Base-by-base conservation (phyloP, 192 early-diverging fungal genomes). In the Rhizophlyctis rosea region DNA sequence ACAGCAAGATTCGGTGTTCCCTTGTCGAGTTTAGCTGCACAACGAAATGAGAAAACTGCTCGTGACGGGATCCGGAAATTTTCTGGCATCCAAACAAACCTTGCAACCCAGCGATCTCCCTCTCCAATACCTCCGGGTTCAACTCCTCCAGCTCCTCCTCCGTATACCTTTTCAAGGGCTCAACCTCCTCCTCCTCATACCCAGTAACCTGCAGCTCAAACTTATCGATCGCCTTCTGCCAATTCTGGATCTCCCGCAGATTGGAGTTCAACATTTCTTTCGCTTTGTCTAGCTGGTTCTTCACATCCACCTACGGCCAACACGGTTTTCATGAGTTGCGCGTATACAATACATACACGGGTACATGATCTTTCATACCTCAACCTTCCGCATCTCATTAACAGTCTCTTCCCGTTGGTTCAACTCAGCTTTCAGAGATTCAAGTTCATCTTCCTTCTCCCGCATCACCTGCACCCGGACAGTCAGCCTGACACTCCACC, bases 1-100 rank as follows among this genome's bases (percentile, higher is more conserved):
- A 96, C 93, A 52, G 81, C 83, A 23, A 99, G 75, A 64, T 98
- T 98, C 7, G 95, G 93, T 18, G 86, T 77, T 18, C 86, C 78
- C 47, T 77, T 64, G 32, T 75, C 54, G 29, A 78, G 52, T 47
- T 68, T 72, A n/a, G 54, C 79, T 77, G 54, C 25, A 62, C 30
- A 34, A 60, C 18, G n/a, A n/a, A n/a, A 66, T 59, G 27, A n/a
- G n/a, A n/a, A 72, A 67, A 60, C 34, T 68, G 7, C 14, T 5
- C 25, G 25, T 9, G 50, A 52, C 1, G 2, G 61, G 67, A 54
- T 31, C 29, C n/a, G 14, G 16, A 68, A 34, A 39, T 9, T 21
- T 27, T 18, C 24, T 54, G 13, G 54, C 52, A 47, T 29, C 23
- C 31, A 28, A 24, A 64, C 28, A 21, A 44, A 67, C 87, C 88